Conservation (phyloP, 208 protist genomes). For the Trypanosoma cruzi region DNA sequence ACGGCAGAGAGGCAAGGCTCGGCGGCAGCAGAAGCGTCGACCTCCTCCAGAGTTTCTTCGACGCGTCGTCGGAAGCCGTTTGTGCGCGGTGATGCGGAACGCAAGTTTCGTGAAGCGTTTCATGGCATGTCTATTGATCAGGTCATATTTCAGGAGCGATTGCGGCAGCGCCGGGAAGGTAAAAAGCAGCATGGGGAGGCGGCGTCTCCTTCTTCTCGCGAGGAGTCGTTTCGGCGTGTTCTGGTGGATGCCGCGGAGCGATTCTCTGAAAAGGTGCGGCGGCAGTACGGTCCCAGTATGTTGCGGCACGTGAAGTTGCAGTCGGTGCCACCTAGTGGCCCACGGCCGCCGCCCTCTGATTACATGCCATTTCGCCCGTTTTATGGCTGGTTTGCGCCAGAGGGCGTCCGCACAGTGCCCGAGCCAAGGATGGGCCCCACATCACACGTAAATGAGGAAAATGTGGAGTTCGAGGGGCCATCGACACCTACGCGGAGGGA, state of each 20-base stretch:
- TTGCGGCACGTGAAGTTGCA: conserved; percentile 39
- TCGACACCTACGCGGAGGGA: background rate
- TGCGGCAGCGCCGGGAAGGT: conserved; percentile 36
- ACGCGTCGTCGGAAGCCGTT: conserved; percentile 40
- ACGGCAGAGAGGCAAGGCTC: background rate
- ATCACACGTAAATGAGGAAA: conserved; percentile 22
- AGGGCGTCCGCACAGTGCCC: conserved; percentile 54
- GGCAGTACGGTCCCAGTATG: conserved; percentile 65
- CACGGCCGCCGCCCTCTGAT: conserved; percentile 35
- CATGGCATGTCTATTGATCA: conserved; percentile 83
- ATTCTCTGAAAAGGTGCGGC: conserved; percentile 42
- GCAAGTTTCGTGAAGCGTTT: conserved; percentile 82
- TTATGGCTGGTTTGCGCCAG: conserved; percentile 42
- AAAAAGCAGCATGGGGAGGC: background rate
- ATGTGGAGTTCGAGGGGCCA: conserved; percentile 9
- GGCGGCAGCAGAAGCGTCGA: background rate
- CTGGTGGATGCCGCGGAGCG: conserved; percentile 57
- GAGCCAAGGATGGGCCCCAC: conserved; percentile 45
- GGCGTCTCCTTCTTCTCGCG: conserved; percentile 34
- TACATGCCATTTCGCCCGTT: conserved; percentile 88
- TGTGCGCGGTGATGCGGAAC: conserved; percentile 82
- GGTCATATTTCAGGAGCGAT: conserved; percentile 76
- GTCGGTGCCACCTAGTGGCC: conserved; percentile 15
- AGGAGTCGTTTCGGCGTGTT: conserved; percentile 61
- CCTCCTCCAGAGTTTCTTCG: conserved; percentile 3